Percentiles rank a stretch among this genome's conserved stretches.
phyloP scores from a whole-genome alignment of 768 basidiomycete species.

The Boletus pseudopeckii region DNA sequence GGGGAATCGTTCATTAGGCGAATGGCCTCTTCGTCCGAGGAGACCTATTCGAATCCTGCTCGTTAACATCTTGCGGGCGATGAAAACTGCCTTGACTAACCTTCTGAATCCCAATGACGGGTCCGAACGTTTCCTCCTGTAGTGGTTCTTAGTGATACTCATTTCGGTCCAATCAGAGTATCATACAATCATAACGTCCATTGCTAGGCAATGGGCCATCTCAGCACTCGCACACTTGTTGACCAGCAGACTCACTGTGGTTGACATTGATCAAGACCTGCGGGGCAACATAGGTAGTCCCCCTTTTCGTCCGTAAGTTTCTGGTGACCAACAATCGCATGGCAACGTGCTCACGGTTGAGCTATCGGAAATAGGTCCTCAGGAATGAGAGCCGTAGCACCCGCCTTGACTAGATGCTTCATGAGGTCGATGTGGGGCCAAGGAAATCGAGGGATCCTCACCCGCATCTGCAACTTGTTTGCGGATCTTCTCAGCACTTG shows the following conservation, averaged over 20 bases:
- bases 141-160: not conserved
- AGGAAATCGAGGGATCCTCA: conserved; percentile 30
- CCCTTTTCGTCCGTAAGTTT: conserved; percentile 39
- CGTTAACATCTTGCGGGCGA: not conserved
- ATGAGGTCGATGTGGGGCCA: not conserved
- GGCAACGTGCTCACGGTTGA: conserved; percentile 48
- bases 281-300: conserved; percentile 84
- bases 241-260: conserved; percentile 58
- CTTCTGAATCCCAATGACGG: conserved; percentile 90
- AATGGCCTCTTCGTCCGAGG: conserved; percentile 84
- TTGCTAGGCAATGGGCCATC: conserved; percentile 43
- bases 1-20: conserved; percentile 93
- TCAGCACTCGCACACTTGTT: conserved; percentile 2
- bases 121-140: conserved; percentile 90
- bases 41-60: conserved; percentile 44
- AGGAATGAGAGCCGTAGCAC: conserved; percentile 74
- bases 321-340: not conserved
- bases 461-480: conserved; percentile 86
- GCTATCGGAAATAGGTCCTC: conserved; percentile 66
- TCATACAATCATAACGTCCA: conserved; percentile 88
- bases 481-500: conserved; percentile 79
- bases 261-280: conserved; percentile 88
- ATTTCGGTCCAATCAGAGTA: not conserved
- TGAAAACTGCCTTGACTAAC: conserved; percentile 35
- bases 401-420: conserved; percentile 54